These are phyloP conservation scores for Prorocentrum cordatum DNA, from an alignment of 169 alveolate species.

Conservation along the genomic window DNA sequence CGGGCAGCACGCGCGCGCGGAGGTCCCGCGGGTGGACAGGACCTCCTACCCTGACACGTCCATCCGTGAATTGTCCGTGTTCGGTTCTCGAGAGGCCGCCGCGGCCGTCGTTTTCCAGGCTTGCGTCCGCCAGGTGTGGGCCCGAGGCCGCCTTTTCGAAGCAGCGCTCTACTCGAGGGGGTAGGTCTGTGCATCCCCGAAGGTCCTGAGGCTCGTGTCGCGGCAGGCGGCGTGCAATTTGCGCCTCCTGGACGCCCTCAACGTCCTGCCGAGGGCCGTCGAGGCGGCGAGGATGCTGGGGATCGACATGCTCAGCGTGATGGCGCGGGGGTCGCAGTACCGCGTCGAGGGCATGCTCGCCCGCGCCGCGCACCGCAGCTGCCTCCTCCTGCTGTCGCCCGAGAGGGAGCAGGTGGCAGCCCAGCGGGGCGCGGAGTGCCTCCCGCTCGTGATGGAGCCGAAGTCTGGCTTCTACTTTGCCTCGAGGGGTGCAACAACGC, in stretches of 20 bases:
- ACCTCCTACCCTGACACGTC: too few relatives aligned
- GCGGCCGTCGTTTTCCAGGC: too few relatives aligned
- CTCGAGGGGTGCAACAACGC: too few relatives aligned
- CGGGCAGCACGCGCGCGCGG: too few relatives aligned
- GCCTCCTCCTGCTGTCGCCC: slow-evolving; percentile 21
- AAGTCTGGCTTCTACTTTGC: slow-evolving; percentile 37
- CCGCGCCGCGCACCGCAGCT: slow-evolving; percentile 22
- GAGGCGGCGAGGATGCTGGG: slow-evolving; percentile 51
- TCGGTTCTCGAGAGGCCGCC: too few relatives aligned
- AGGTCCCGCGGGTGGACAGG: too few relatives aligned
- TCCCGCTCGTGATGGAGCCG: slow-evolving; percentile 88
- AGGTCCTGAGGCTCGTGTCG: neutral
- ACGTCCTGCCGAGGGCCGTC: slow-evolving; percentile 28
- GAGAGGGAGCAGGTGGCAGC: slow-evolving; percentile 74
- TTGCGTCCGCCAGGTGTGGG: too few relatives aligned
- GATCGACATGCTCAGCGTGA: slow-evolving; percentile 29
- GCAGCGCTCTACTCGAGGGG: too few relatives aligned
- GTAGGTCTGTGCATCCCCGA: too few relatives aligned
- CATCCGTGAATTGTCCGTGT: too few relatives aligned
- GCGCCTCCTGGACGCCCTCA: slow-evolving; percentile 18
- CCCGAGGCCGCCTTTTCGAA: too few relatives aligned
- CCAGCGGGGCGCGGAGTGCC: slow-evolving; percentile 79
- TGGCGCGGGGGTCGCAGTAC: slow-evolving; percentile 36
- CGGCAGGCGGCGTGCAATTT: slow-evolving; percentile 7
- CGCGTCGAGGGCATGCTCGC: slow-evolving; percentile 38